Conservation (phyloP, 495 filamentous ascomycete species). For the Cudoniella acicularis region DNA sequence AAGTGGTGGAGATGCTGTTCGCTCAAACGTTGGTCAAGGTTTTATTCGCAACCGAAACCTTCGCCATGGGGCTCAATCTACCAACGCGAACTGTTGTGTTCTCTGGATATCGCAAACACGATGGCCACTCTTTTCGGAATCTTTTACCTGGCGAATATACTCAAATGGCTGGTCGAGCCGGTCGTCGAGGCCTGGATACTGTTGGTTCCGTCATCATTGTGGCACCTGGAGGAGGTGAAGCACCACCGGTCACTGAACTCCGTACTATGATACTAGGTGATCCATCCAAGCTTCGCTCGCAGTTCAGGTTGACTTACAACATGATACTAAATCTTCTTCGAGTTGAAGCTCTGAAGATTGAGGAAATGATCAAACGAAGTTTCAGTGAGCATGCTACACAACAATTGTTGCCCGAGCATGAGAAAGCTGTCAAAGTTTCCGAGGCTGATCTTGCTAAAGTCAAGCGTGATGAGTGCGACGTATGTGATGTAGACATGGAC, state of each 20-base stretch:
- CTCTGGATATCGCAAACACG: constrained; percentile 94
- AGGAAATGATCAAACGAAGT: constrained; percentile 99
- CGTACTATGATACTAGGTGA: constrained; percentile 94
- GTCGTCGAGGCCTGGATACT: constrained; percentile 84
- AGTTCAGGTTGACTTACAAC: constrained; percentile 97
- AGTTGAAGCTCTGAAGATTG: constrained; percentile 95
- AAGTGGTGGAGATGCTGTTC: constrained; percentile 95
- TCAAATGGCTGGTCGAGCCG: constrained; percentile 96
- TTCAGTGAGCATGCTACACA: constrained; percentile 99
- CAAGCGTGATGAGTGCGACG: constrained; percentile 76
- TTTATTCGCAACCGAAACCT: constrained; percentile 95
- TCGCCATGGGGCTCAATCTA: constrained; percentile 96
- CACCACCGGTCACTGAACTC: constrained; percentile 76
- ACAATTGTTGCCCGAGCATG: constrained; percentile 88
- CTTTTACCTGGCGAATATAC: constrained; percentile 94
- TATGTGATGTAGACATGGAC: constrained; percentile 77
- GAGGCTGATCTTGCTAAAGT: constrained; percentile 88
- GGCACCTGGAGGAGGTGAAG: constrained; percentile 76
- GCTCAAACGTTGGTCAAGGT: constrained; percentile 93
- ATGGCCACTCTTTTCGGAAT: constrained; percentile 86
- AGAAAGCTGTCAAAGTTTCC: constrained; percentile 88
- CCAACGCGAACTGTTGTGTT: constrained; percentile 97
- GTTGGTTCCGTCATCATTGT: constrained; percentile 94
- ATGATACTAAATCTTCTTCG: constrained; percentile 97
- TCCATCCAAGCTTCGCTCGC: constrained; percentile 90